These are phyloP conservation scores for Cercospora zeae-maydis DNA, from an alignment of 2,329 filamentous ascomycete genomes.

Conservation along the genomic window DNA sequence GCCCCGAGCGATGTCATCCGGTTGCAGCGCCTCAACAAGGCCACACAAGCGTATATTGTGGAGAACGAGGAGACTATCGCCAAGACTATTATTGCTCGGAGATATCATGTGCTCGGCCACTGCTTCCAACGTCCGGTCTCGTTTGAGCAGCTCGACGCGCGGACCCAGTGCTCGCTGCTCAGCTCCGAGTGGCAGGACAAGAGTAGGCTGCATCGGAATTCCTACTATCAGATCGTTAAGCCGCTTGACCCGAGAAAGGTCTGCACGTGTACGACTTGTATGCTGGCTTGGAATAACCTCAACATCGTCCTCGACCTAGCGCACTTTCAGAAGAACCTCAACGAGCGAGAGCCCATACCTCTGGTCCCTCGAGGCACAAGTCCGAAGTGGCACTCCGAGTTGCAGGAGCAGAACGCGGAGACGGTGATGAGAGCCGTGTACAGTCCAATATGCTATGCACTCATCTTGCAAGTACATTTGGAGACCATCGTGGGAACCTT, in stretches of 20 bases:
- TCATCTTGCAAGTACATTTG: conserved; percentile 49
- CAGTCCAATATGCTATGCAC: conserved; percentile 51
- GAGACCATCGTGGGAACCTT: conserved; percentile 47
- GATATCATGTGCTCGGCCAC: conserved; percentile 51
- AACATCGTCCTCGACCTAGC: conserved; percentile 55
- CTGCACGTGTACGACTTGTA: conserved; percentile 57
- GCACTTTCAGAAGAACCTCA: conserved; percentile 53
- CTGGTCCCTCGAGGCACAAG: conserved; percentile 48
- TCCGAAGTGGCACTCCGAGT: conserved; percentile 50
- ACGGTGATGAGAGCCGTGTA: conserved; percentile 48
- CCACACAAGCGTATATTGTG: conserved; percentile 45
- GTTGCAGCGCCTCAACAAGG: conserved; percentile 44
- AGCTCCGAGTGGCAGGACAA: conserved; percentile 43
- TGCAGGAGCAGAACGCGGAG: conserved; percentile 45
- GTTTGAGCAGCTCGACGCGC: conserved; percentile 36
- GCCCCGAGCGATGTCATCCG: conserved; percentile 51
- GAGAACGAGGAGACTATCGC: conserved; percentile 46
- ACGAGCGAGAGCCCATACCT: conserved; percentile 52
- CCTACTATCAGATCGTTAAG: conserved; percentile 54
- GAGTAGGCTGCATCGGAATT: conserved; percentile 48
- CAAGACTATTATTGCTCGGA: conserved; percentile 42
- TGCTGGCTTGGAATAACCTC: conserved; percentile 56
- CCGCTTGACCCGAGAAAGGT: conserved; percentile 46
- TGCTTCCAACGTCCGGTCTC: conserved; percentile 53
- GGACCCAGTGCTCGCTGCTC: conserved; percentile 39